Evolutionary conservation across 2,329 filamentous ascomycete species (phyloP).

Genomic region (Monilinia polystroma): DNA sequence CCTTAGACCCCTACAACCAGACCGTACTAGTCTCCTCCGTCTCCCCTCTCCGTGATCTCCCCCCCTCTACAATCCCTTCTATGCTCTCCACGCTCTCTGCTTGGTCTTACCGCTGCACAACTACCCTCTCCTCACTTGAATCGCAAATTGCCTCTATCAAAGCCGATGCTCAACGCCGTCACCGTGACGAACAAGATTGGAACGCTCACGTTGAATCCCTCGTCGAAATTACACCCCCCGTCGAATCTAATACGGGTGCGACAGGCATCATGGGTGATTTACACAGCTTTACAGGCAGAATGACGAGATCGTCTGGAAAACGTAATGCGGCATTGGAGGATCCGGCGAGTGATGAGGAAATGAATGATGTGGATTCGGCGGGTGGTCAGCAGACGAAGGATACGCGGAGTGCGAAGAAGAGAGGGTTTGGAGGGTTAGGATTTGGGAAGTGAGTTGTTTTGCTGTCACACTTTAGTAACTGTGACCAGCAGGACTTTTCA

Average conservation of each 20-base stretch:
- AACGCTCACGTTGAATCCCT: slow-evolving; percentile 35
- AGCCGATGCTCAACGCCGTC: slow-evolving; percentile 53
- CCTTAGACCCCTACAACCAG: slow-evolving; percentile 75
- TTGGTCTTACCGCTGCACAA: slow-evolving; percentile 78
- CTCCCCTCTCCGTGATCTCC: slow-evolving; percentile 81
- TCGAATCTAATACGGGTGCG: background rate
- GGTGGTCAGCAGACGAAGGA: slow-evolving; percentile 51
- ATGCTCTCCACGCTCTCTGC: slow-evolving; percentile 67
- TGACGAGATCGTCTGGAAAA: slow-evolving; percentile 15
- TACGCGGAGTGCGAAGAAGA: slow-evolving; percentile 55
- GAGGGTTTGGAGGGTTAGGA: slow-evolving; percentile 32
- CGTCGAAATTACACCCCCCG: slow-evolving; percentile 29
- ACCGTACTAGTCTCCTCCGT: slow-evolving; percentile 77
- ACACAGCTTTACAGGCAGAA: slow-evolving; percentile 5
- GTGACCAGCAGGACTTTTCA: slow-evolving; percentile 13
- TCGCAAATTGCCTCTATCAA: slow-evolving; percentile 69
- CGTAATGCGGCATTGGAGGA: slow-evolving; percentile 35
- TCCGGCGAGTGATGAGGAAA: slow-evolving; percentile 48
- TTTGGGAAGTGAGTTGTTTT: slow-evolving; percentile 22
- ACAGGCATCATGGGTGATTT: background rate
- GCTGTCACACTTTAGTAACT: background rate
- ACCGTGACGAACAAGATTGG: slow-evolving; percentile 43
- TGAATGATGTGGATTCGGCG: background rate
- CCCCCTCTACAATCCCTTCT: slow-evolving; percentile 65
- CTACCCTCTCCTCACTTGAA: slow-evolving; percentile 73